Evolutionary conservation across 805 yeast genomes (phyloP).

Genomic region (Candida hungchunana): DNA sequence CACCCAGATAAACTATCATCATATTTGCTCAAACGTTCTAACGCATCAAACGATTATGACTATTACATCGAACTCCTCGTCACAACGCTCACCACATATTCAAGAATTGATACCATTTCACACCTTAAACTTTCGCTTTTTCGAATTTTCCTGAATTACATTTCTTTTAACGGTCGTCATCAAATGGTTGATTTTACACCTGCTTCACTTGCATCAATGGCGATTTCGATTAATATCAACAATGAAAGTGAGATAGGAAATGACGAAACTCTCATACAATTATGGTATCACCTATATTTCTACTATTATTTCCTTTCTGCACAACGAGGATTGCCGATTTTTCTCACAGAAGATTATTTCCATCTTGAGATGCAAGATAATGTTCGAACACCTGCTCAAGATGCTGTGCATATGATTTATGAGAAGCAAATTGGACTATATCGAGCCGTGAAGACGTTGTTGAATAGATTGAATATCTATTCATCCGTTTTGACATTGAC

Average conservation of each 20-base stretch:
- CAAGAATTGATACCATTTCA: conserved; percentile 5
- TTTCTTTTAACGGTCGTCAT: conserved; percentile 12
- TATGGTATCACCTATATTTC: conserved; percentile 21
- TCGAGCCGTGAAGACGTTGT: conserved; percentile 3
- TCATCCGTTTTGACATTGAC: conserved; percentile 10
- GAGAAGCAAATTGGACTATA: conserved; percentile 2
- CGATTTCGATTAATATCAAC: conserved; percentile 17
- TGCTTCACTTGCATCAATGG: conserved; percentile 8
- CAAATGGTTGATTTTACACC: conserved; percentile 6
- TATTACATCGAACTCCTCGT: conserved; percentile 15
- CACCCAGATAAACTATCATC: conserved; percentile 14
- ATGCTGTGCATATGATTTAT: not conserved
- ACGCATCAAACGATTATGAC: conserved; percentile 18
- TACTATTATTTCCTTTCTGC: conserved; percentile 13
- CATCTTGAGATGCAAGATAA: conserved; percentile 10
- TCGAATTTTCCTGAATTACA: conserved; percentile 6
- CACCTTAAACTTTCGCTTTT: conserved; percentile 15
- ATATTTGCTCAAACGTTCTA: conserved; percentile 11
- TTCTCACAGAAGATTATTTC: conserved; percentile 17
- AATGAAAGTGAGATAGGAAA: conserved; percentile 10
- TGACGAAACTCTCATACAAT: conserved; percentile 9
- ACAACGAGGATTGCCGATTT: conserved; percentile 19
- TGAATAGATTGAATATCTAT: conserved; percentile 10
- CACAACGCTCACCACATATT: conserved; percentile 5
- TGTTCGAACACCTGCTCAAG: not conserved